These are phyloP conservation scores for Kluyveromyces dobzhanskii DNA, from an alignment of 805 yeast species.

Conservation along the genomic window DNA sequence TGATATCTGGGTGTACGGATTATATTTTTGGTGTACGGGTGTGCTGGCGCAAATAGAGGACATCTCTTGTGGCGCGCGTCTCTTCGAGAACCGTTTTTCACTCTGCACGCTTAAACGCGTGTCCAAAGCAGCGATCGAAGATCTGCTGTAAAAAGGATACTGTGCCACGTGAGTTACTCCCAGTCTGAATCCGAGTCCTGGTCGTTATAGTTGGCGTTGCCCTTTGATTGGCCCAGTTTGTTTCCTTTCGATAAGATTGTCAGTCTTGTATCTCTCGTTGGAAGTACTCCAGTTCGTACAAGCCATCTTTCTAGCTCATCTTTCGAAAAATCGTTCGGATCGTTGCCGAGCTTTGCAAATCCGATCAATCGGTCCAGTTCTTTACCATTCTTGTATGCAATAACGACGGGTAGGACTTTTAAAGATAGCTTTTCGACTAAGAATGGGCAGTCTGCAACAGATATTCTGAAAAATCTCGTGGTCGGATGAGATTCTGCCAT, in stretches of 20 bases:
- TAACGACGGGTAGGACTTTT: slow-evolving; percentile 63
- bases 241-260: slow-evolving; percentile 11
- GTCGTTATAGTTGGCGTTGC: not conserved
- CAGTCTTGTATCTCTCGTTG: slow-evolving; percentile 29
- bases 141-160: too few species aligned
- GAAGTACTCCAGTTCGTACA: slow-evolving; percentile 26
- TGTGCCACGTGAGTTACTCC: not conserved
- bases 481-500: slow-evolving; percentile 53
- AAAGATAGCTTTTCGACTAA: slow-evolving; percentile 54
- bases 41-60: too few species aligned
- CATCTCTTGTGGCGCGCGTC: too few species aligned
- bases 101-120: too few species aligned
- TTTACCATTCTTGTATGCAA: slow-evolving; percentile 50
- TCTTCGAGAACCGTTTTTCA: too few species aligned
- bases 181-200: not conserved
- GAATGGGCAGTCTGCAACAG: slow-evolving; percentile 65
- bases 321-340: slow-evolving; percentile 39
- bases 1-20: too few species aligned
- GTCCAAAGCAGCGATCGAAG: too few species aligned
- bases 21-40: too few species aligned
- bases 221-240: slow-evolving; percentile 3
- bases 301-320: slow-evolving; percentile 41
- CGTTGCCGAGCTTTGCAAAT: slow-evolving; percentile 49
- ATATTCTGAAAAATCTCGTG: slow-evolving; percentile 44
- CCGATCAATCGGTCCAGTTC: slow-evolving; percentile 61